Conservation (phyloP, 2,329 filamentous ascomycete species). For the Tolypocladium guangdongense region DNA sequence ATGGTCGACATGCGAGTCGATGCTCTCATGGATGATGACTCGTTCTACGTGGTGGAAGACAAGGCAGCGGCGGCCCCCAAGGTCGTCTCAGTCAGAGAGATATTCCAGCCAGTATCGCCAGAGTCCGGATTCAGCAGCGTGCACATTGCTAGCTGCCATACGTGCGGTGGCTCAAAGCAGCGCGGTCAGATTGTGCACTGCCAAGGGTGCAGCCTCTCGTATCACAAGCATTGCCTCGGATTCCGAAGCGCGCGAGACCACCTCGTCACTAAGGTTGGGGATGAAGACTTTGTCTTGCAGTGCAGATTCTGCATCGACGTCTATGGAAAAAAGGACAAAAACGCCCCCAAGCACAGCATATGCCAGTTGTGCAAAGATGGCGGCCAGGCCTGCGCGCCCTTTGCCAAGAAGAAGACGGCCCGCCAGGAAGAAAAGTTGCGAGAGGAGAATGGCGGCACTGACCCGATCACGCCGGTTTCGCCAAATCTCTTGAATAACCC, state of each 20-base stretch:
- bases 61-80: constrained; percentile 35
- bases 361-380: constrained; percentile 59
- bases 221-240: constrained; percentile 77
- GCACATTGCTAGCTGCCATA: constrained; percentile 63
- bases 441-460: constrained; percentile 64
- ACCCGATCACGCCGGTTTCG: constrained; percentile 60
- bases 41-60: constrained; percentile 37
- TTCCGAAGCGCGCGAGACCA: constrained; percentile 67
- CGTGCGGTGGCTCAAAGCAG: constrained; percentile 43
- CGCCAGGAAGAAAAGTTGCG: constrained; percentile 77
- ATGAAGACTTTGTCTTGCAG: constrained; percentile 74
- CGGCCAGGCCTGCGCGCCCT: constrained; percentile 63
- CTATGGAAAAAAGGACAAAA: constrained; percentile 55
- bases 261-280: constrained; percentile 71
- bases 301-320: constrained; percentile 74
- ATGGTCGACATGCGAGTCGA: constrained; percentile 37
- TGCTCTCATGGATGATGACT: constrained; percentile 48
- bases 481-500: constrained; percentile 60
- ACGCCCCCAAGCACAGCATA: constrained; percentile 56
- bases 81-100: constrained; percentile 57
- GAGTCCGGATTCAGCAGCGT: constrained; percentile 56
- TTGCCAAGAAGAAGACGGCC: constrained; percentile 60
- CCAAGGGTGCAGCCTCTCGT: constrained; percentile 78
- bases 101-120: constrained; percentile 52
- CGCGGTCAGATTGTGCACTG: constrained; percentile 67